Conservation (phyloP, 441 rosid species). For the Metrosideros polymorpha region DNA sequence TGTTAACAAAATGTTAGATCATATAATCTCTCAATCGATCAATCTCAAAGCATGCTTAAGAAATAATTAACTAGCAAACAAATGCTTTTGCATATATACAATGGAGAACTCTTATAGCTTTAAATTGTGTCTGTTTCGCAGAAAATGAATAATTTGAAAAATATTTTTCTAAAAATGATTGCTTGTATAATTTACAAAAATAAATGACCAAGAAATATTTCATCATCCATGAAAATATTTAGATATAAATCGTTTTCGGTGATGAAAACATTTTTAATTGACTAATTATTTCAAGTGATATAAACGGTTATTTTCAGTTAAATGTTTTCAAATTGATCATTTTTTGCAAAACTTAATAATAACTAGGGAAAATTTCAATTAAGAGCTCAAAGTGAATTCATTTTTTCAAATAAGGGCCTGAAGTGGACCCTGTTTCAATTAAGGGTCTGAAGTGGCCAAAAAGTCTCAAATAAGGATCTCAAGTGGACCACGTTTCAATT, state of each 20-base stretch:
- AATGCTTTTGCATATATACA: neutral
- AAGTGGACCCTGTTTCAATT: no score
- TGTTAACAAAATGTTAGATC: neutral
- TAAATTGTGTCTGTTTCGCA: rapidly evolving
- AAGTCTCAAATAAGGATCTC: no score
- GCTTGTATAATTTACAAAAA: neutral
- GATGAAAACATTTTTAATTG: neutral
- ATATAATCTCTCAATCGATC: neutral
- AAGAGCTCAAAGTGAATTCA: no score
- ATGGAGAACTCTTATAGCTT: neutral
- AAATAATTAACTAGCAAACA: neutral
- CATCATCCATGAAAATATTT: neutral
- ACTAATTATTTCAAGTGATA: neutral
- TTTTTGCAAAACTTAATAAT: no score
- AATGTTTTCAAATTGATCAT: rapidly evolving
- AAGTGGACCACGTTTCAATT: no score
- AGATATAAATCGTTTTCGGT: neutral
- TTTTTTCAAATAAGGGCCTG: no score
- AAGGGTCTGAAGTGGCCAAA: no score
- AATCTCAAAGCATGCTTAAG: neutral
- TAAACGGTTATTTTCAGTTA: rapidly evolving
- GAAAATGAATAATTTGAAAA: neutral
- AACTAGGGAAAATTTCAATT: no score
- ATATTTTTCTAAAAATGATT: neutral
- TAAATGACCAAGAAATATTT: neutral